These are phyloP conservation scores for Arachis stenosperma DNA, from an alignment of 306 rosid species.

Conservation along the genomic window DNA sequence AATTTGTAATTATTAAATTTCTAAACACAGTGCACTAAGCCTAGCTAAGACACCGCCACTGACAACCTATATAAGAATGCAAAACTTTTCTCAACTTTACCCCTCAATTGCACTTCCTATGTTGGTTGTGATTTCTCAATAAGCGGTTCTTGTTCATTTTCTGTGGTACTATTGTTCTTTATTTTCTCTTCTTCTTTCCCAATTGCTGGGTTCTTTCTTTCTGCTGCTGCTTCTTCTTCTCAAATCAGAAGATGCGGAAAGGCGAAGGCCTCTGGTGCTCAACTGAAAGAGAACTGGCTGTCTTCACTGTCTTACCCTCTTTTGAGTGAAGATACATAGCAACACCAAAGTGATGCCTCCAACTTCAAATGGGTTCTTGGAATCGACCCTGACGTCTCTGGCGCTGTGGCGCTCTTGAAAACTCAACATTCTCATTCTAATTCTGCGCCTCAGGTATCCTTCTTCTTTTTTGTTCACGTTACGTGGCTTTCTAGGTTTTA, in stretches of 20 bases:
- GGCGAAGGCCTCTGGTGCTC: constrained; percentile 52
- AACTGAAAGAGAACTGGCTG: constrained; percentile 51
- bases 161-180: no score
- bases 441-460: constrained; percentile 67
- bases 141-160: no score
- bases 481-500: no score
- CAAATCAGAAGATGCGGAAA: constrained; percentile 23
- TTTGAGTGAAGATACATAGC: constrained; percentile 31
- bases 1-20: no score
- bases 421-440: constrained; percentile 32
- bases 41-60: no score
- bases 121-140: no score
- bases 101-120: no score
- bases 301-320: constrained; percentile 72
- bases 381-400: constrained; percentile 81
- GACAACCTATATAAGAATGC: no score
- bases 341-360: constrained; percentile 36
- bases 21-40: no score
- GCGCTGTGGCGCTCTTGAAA: constrained; percentile 80
- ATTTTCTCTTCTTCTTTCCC: no score
- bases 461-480: neutral
- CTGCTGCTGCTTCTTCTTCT: neutral
- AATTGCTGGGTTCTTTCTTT: no score
- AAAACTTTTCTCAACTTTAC: no score
- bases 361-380: constrained; percentile 68